These are phyloP conservation scores for Raphanus raphanistrum DNA, from an alignment of 345 rosid genomes.

Conservation along the genomic window DNA sequence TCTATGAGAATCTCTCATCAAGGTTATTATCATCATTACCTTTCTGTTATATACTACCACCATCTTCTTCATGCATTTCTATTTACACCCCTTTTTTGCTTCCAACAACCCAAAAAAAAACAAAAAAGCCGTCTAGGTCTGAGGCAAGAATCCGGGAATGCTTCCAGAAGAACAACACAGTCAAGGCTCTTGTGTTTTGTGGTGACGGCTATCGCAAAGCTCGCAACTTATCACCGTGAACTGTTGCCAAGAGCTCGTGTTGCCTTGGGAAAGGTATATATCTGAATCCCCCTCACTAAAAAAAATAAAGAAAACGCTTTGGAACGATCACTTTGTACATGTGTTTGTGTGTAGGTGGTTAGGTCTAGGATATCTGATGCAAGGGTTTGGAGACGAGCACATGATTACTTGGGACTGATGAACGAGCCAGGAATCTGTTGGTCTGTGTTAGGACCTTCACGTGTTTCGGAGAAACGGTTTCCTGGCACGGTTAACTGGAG, in stretches of 20 bases:
- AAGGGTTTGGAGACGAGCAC: conserved; percentile 80
- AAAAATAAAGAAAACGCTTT: neutral
- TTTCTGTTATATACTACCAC: neutral
- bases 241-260: conserved; percentile 91
- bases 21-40: conserved; percentile 48
- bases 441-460: conserved; percentile 79
- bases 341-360: conserved; percentile 54
- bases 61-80: neutral
- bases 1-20: conserved; percentile 87
- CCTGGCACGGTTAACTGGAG: conserved; percentile 89
- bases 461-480: conserved; percentile 47
- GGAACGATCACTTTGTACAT: neutral
- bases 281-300: neutral
- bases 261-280: conserved; percentile 82
- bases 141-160: conserved; percentile 57
- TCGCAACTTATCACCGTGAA: conserved; percentile 83
- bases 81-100: conserved; percentile 7
- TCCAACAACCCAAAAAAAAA: conserved; percentile 14
- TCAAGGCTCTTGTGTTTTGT: conserved; percentile 95
- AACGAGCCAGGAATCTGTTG: conserved; percentile 58
- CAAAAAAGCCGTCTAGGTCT: conserved; percentile 66
- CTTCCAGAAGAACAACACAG: conserved; percentile 59
- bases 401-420: conserved; percentile 83
- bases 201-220: conserved; percentile 87
- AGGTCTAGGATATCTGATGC: conserved; percentile 81